Evolutionary conservation across 768 basidiomycete species (phyloP).

Genomic region (Kwoniella mangroviensis): DNA sequence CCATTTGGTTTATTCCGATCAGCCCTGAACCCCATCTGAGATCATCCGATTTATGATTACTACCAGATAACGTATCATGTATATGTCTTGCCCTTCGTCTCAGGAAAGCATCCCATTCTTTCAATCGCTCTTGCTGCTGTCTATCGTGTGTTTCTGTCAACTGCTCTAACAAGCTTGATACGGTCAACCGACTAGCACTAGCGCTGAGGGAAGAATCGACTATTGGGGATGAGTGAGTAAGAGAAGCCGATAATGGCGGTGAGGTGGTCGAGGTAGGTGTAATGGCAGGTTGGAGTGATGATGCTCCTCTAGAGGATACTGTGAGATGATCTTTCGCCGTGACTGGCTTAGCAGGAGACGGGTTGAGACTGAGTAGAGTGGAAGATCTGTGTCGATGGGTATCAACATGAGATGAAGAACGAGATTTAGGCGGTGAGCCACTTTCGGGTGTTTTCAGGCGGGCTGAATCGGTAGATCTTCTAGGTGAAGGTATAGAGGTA

Average conservation of each 20-base stretch:
- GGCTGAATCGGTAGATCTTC: conserved; percentile 33
- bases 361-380: conserved; percentile 35
- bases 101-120: conserved; percentile 89
- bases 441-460: conserved; percentile 11
- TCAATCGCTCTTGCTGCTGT: conserved; percentile 66
- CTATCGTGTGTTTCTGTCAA: conserved; percentile 82
- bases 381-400: conserved; percentile 39
- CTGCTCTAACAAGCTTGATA: conserved; percentile 73
- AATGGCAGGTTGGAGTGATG: conserved; percentile 35
- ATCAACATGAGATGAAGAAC: conserved; percentile 13
- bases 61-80: neutral
- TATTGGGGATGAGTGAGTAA: neutral
- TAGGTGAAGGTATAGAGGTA: conserved; percentile 16
- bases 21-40: conserved; percentile 79
- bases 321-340: conserved; percentile 49
- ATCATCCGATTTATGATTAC: conserved; percentile 65
- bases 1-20: conserved; percentile 89
- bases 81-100: conserved; percentile 62
- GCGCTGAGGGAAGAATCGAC: conserved; percentile 2
- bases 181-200: conserved; percentile 58
- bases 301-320: conserved; percentile 44
- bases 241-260: conserved; percentile 16
- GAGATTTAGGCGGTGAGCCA: conserved; percentile 7
- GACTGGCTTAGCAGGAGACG: conserved; percentile 46
- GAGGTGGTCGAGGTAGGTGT: conserved; percentile 14